These are phyloP conservation scores for Blumeria hordei DNA, from an alignment of 2,329 filamentous ascomycete species.

Conservation along the genomic window DNA sequence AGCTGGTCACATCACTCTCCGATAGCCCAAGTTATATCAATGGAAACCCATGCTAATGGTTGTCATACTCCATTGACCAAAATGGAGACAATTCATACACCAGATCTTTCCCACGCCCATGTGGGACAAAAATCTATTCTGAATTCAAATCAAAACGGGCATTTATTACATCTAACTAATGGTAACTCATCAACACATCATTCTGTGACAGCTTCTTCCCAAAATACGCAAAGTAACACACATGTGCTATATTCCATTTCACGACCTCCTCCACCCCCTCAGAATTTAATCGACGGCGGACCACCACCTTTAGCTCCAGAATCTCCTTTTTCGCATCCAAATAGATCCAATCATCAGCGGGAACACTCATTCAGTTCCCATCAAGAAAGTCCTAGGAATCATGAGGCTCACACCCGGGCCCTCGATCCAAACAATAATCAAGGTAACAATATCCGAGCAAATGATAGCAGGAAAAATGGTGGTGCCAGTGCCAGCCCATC, in stretches of 20 bases:
- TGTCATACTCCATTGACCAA: constrained; percentile 10
- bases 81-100: constrained; percentile 10
- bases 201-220: constrained; percentile 6
- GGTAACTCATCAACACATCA: constrained; percentile 17
- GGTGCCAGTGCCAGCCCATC: constrained; percentile 62
- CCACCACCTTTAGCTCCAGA: constrained; percentile 21
- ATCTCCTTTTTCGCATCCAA: constrained; percentile 22
- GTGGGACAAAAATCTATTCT: constrained; percentile 12
- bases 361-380: constrained; percentile 17
- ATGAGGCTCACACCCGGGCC: constrained; percentile 12
- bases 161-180: constrained; percentile 18
- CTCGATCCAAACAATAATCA: constrained; percentile 10
- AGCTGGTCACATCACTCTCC: constrained; percentile 28
- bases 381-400: constrained; percentile 12
- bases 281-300: constrained; percentile 15
- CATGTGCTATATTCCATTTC: constrained; percentile 13
- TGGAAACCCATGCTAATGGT: constrained; percentile 26
- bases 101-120: constrained; percentile 6
- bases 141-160: constrained; percentile 20
- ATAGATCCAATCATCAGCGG: constrained; percentile 20
- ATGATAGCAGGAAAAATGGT: constrained; percentile 24
- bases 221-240: constrained; percentile 11
- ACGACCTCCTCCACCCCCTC: constrained; percentile 13
- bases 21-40: constrained; percentile 20
- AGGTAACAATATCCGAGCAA: constrained; percentile 13